phyloP scores from a whole-genome alignment of 495 filamentous ascomycete genomes.

The Neurospora intermedia region DNA sequence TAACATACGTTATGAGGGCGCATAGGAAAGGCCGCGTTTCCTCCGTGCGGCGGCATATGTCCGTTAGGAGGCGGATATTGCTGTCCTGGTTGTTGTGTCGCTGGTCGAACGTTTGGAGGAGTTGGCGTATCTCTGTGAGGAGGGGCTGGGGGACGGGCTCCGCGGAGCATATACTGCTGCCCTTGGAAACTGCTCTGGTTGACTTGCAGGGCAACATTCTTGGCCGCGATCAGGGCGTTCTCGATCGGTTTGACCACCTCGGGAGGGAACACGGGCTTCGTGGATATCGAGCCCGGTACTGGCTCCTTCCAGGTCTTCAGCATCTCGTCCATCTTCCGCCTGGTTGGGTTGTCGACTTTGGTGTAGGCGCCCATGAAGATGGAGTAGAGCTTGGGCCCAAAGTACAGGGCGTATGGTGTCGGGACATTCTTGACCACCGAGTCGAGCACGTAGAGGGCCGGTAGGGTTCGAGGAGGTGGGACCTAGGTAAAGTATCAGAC shows the following conservation, averaged over 20 bases:
- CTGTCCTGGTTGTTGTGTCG: slow-evolving; percentile 12
- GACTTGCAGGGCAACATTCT: slow-evolving; percentile 61
- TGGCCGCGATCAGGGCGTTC: slow-evolving; percentile 80
- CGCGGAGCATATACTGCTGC: slow-evolving; percentile 52
- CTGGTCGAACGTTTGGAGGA: slow-evolving; percentile 42
- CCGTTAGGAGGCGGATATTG: slow-evolving; percentile 16
- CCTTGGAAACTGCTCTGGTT: slow-evolving; percentile 55
- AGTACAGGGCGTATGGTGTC: slow-evolving; percentile 89
- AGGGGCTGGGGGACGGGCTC: slow-evolving; percentile 41
- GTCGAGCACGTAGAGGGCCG: slow-evolving; percentile 94
- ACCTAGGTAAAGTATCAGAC: slow-evolving; percentile 43
- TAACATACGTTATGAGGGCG: slow-evolving; percentile 16
- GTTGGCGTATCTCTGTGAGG: slow-evolving; percentile 60
- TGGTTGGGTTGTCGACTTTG: slow-evolving; percentile 67
- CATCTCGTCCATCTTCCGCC: slow-evolving; percentile 91
- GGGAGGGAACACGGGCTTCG: slow-evolving; percentile 74
- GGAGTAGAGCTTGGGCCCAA: slow-evolving; percentile 79
- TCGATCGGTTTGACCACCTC: slow-evolving; percentile 85
- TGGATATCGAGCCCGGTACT: slow-evolving; percentile 80
- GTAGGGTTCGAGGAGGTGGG: slow-evolving; percentile 74
- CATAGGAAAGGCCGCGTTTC: slow-evolving; percentile 18
- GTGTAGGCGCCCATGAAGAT: slow-evolving; percentile 96
- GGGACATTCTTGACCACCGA: slow-evolving; percentile 98
- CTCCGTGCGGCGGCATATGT: slow-evolving; percentile 5
- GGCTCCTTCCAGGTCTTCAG: slow-evolving; percentile 97